Evolutionary conservation across 352 stramenopile species (phyloP).

Genomic region (Plasmopara muralis): DNA sequence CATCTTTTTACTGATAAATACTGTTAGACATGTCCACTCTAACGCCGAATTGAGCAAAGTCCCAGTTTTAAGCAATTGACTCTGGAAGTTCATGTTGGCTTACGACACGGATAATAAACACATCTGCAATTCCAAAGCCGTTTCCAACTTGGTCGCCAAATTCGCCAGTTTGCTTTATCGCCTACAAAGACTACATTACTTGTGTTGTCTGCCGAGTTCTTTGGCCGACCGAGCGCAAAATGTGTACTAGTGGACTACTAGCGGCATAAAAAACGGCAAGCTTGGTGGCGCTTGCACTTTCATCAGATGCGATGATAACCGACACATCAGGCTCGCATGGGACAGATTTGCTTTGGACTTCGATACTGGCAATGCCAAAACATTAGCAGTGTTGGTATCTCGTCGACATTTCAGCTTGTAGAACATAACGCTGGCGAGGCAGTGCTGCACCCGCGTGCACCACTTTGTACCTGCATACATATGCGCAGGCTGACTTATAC

Average conservation of each 20-base stretch:
- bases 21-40: no score
- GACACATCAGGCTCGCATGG: constrained; percentile 49
- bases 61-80: no score
- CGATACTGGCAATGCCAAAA: constrained; percentile 44
- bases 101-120: no score
- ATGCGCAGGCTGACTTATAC: no score
- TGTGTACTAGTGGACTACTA: constrained; percentile 39
- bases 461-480: constrained; percentile 7
- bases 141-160: no score
- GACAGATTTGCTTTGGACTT: constrained; percentile 45
- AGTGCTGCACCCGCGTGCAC: constrained; percentile 62
- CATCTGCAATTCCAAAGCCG: no score
- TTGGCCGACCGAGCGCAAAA: constrained; percentile 18
- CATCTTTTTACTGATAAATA: no score
- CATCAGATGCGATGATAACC: constrained; percentile 49
- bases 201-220: no score
- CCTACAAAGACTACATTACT: no score
- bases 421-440: constrained; percentile 58
- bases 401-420: constrained; percentile 35
- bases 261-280: constrained; percentile 17
- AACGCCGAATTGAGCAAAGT: no score
- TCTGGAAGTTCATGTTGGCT: no score
- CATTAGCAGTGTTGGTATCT: constrained; percentile 16
- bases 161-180: no score
- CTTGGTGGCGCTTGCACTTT: constrained; percentile 39